Evolutionary conservation across 2,329 filamentous ascomycete species (phyloP), one percentile per base, ranked within the genome.

Genomic region (Apiospora rasikravindrae): DNA sequence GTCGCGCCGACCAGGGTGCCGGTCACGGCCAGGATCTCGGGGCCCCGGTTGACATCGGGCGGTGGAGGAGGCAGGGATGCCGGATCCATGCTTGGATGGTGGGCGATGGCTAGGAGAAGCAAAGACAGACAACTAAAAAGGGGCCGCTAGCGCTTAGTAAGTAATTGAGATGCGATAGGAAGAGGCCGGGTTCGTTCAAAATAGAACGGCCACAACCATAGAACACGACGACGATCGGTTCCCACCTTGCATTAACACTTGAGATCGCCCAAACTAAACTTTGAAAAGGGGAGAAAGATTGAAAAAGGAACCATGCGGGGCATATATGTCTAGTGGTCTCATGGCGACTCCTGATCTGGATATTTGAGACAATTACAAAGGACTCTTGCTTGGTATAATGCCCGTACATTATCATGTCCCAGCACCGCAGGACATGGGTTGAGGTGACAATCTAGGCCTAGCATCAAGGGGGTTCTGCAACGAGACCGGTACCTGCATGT

Each of bases 11-110:
- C 57, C 3, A 64, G 29, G 57, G 57, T 64, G 57, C 57, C 57
- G 33, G 29, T 40, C 29, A 64, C 57, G 57, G 57, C 57, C 57
- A 64, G 19, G 57, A 64, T 64, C 57, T 64, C 57, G 57, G 57
- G 57, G 33, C 57, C 57, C 10, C 57, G 29, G 22, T 64, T 64
- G 57, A 64, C 33, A 10, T 64, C 57, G 19, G 33, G 57, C 11
- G 53, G 53, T 2, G 53, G 57, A 24, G 57, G 33, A 13, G 57
- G 57, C 4, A 40, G 57, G 57, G 57, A 64, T 8, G 57, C 57
- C 19, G 22, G 57, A 14, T 64, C 57, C 57, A 64, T 64, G 33
- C 3, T 64, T 22, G 29, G 51, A 57, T 6, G 2, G 53, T 7
- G 14, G 14, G 1, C 2, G 26, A 26, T 14, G 16, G 16, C 7